These are phyloP conservation scores for Neobulgaria alba DNA, from an alignment of 2,329 filamentous ascomycete genomes.

Conservation along the genomic window DNA sequence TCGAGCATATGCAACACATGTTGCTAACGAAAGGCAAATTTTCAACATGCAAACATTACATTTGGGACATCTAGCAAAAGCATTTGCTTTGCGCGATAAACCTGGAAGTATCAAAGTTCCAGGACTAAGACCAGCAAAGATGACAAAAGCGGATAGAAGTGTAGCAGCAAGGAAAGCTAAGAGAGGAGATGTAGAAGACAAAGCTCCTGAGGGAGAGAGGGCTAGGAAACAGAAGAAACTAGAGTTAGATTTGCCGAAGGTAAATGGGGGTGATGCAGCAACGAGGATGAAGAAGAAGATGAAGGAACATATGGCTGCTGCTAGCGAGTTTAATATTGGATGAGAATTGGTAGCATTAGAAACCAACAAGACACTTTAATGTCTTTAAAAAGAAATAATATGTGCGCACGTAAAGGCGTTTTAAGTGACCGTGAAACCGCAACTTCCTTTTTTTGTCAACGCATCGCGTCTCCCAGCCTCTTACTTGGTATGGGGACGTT, in stretches of 20 bases:
- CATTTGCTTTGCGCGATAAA: conserved; percentile 80
- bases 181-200: conserved; percentile 30
- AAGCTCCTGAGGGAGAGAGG: conserved; percentile 27
- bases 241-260: conserved; percentile 32
- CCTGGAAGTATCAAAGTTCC: conserved; percentile 68
- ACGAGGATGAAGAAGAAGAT: conserved; percentile 59
- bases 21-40: conserved; percentile 71
- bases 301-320: conserved; percentile 44
- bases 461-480: no score
- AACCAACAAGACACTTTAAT: no score
- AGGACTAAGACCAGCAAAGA: conserved; percentile 34
- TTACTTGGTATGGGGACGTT: no score
- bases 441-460: no score
- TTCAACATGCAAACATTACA: conserved; percentile 92
- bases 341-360: conserved; percentile 30
- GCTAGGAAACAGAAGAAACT: conserved; percentile 30
- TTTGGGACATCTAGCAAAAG: conserved; percentile 87
- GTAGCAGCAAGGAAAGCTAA: conserved; percentile 29
- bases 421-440: no score
- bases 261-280: conserved; percentile 48
- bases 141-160: conserved; percentile 34
- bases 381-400: neutral
- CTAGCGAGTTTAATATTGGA: conserved; percentile 62
- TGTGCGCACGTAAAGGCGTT: no score
- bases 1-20: conserved; percentile 88